Percentiles rank a stretch among this genome's conserved stretches.
Conservation (phyloP, 2,329 filamentous ascomycete genomes). For the Dendrostoma leiphaemia region DNA sequence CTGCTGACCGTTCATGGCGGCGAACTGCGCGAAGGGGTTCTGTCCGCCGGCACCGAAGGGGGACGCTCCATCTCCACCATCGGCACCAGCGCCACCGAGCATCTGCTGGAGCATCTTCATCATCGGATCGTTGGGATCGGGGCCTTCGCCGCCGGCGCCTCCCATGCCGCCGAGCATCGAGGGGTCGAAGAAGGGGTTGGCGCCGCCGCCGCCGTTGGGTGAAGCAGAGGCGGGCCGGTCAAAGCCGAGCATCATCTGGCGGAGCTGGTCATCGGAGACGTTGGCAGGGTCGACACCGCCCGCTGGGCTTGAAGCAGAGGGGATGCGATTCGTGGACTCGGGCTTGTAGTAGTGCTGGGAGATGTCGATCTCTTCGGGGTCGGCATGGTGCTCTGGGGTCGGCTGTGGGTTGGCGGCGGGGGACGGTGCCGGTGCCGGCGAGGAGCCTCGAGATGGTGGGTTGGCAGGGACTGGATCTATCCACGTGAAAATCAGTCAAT, state of each 20-base stretch:
- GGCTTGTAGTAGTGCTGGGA: constrained; percentile 70
- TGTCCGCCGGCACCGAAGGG: constrained; percentile 24
- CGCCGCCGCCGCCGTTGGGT: constrained; percentile 16
- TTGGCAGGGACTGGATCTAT: constrained; percentile 12
- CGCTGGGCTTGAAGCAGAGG: constrained; percentile 16
- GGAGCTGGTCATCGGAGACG: constrained; percentile 57
- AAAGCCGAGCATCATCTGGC: constrained; percentile 63
- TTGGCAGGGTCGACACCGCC: constrained; percentile 29
- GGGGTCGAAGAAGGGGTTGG: constrained; percentile 31
- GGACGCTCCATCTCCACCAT: constrained; percentile 31
- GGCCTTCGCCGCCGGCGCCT: constrained; percentile 28
- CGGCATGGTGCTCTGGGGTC: constrained; percentile 42
- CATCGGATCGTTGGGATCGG: constrained; percentile 57
- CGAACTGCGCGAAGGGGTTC: constrained; percentile 34
- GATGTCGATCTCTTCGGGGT: constrained; percentile 77
- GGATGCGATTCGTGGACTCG: constrained; percentile 38
- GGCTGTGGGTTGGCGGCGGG: constrained; percentile 31
- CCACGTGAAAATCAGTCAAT: neutral
- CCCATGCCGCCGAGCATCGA: constrained; percentile 25
- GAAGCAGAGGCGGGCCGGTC: constrained; percentile 35
- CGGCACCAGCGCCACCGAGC: constrained; percentile 41
- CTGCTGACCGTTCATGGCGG: constrained; percentile 39
- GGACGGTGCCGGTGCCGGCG: constrained; percentile 32
- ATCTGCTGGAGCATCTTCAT: constrained; percentile 75
- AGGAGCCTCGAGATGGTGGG: constrained; percentile 27